A percentile compares a stretch with the other conserved stretches of the same genome.
These are phyloP conservation scores for Acanthamoeba lenticulata DNA, from an alignment of 208 protist species.

Conservation along the genomic window DNA sequence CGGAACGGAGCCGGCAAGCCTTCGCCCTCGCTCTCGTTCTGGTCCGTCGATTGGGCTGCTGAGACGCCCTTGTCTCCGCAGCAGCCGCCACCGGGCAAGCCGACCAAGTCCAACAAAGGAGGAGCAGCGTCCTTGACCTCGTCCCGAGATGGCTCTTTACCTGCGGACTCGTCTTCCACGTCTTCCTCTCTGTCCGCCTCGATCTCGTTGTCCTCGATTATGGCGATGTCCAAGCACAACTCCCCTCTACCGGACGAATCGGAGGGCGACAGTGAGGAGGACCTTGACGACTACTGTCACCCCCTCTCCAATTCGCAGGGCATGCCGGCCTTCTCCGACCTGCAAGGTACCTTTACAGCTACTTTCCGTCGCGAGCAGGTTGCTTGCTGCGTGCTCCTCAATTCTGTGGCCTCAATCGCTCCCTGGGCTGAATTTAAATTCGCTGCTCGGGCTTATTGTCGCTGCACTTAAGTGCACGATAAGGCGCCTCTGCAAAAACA, in stretches of 20 bases:
- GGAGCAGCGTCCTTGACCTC: neutral
- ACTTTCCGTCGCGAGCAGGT: no score
- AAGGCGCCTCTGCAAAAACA: no score
- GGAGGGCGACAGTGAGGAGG: neutral
- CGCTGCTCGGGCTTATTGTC: no score
- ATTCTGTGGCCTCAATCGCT: no score
- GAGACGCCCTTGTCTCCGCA: neutral
- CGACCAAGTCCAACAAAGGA: neutral
- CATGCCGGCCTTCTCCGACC: constrained; percentile 45
- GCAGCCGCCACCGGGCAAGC: neutral
- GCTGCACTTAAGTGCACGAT: no score
- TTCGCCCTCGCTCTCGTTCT: no score
- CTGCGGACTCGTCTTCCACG: neutral
- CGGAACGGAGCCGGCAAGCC: no score
- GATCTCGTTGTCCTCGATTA: neutral
- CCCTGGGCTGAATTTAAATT: neutral
- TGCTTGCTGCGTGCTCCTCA: neutral
- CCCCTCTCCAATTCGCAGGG: neutral
- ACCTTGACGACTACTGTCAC: constrained; percentile 32
- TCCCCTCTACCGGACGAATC: no score
- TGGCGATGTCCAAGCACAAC: neutral
- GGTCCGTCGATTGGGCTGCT: no score
- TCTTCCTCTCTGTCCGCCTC: neutral
- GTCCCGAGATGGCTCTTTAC: no score
- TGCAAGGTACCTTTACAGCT: constrained; percentile 67